Percentiles rank a stretch among this genome's conserved stretches.
These are phyloP conservation scores for Paramecium bursaria DNA, from an alignment of 73 alveolate genomes.

Conservation along the genomic window DNA sequence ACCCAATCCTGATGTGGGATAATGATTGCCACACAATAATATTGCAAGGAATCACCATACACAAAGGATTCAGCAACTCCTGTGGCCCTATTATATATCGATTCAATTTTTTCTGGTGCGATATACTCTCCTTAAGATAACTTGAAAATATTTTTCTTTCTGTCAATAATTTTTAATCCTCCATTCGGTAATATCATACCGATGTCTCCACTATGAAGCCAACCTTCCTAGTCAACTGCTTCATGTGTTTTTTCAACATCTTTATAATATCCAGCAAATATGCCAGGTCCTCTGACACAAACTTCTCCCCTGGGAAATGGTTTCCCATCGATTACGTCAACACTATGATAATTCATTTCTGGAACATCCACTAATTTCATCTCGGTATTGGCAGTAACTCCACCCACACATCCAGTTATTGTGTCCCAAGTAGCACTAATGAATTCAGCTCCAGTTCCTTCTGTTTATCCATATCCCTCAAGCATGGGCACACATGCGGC, in stretches of 20 bases:
- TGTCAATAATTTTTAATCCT: slow-evolving; percentile 91
- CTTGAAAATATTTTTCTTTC: slow-evolving; percentile 97
- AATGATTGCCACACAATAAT: slow-evolving; percentile 79
- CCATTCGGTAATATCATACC: slow-evolving; percentile 89
- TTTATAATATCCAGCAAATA: slow-evolving; percentile 85
- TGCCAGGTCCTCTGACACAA: slow-evolving; percentile 92
- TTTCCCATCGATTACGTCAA: slow-evolving; percentile 77
- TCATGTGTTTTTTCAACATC: slow-evolving; percentile 77
- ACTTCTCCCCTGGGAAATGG: slow-evolving; percentile 96
- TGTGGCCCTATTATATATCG: slow-evolving; percentile 75
- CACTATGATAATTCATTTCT: slow-evolving; percentile 85
- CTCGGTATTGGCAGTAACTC: slow-evolving; percentile 83
- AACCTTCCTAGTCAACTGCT: slow-evolving; percentile 90
- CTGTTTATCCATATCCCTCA: slow-evolving; percentile 97
- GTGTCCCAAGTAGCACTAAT: slow-evolving; percentile 75
- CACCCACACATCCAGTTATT: slow-evolving; percentile 91
- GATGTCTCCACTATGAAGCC: slow-evolving; percentile 94
- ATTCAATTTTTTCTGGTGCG: slow-evolving; percentile 97
- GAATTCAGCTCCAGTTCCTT: slow-evolving; percentile 82
- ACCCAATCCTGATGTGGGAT: slow-evolving; percentile 81
- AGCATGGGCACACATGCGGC: slow-evolving; percentile 78
- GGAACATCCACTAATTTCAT: slow-evolving; percentile 92
- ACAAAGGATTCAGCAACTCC: slow-evolving; percentile 86
- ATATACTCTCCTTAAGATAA: slow-evolving; percentile 97
- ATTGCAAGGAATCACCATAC: slow-evolving; percentile 92